A percentile compares a stretch with the other conserved stretches of the same genome.
Evolutionary conservation across 495 filamentous ascomycete species (phyloP).

Genomic region (Arthonia radiata): DNA sequence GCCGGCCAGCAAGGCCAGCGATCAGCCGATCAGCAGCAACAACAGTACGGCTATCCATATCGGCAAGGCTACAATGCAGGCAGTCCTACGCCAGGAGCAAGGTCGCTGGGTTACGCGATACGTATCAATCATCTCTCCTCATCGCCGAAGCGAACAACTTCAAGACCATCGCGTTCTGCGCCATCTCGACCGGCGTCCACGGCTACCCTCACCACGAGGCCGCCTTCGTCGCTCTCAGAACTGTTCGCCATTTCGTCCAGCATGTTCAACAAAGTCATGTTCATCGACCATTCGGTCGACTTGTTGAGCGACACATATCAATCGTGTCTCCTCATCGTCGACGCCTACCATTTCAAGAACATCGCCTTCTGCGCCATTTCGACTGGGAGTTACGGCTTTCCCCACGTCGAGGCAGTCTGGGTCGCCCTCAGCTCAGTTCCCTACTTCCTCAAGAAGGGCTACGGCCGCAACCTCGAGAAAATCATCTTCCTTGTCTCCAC

Average conservation of each 20-base stretch:
- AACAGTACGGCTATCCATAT: too few relatives aligned
- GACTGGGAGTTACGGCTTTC: constrained; percentile 80
- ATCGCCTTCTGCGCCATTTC: constrained; percentile 69
- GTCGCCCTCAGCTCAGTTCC: constrained; percentile 45
- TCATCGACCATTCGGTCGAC: too few relatives aligned
- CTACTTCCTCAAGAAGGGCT: constrained; percentile 38
- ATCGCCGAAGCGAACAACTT: constrained; percentile 39
- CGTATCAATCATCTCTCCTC: constrained; percentile 53
- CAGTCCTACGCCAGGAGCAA: too few relatives aligned
- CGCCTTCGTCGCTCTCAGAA: constrained; percentile 36
- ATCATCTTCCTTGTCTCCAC: too few relatives aligned
- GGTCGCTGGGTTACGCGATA: too few relatives aligned
- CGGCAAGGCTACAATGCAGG: too few relatives aligned
- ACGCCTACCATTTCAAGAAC: constrained; percentile 32
- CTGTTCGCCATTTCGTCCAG: constrained; percentile 48
- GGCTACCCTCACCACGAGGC: constrained; percentile 60
- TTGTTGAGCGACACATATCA: too few relatives aligned
- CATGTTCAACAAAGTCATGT: too few relatives aligned
- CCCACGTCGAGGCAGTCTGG: constrained; percentile 40
- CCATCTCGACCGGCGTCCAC: constrained; percentile 71
- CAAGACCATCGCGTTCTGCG: constrained; percentile 55
- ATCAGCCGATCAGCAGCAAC: too few relatives aligned
- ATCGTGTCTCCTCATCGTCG: constrained; percentile 43
- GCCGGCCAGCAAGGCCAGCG: too few relatives aligned
- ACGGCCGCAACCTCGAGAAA: too few relatives aligned